Conservation (phyloP, 345 rosid species). For the Citrus cavaleriei region DNA sequence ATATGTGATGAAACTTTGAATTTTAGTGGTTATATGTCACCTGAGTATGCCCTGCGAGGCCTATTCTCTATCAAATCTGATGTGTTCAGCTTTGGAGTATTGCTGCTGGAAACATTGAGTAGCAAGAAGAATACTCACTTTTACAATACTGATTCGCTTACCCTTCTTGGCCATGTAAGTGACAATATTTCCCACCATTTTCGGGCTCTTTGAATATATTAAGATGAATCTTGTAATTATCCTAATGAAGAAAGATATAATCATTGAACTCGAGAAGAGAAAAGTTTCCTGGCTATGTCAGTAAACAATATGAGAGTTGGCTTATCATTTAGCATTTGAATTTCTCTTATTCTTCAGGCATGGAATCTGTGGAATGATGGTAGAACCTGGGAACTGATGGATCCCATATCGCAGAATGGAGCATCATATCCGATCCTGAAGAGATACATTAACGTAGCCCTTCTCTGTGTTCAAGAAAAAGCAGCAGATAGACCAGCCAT, state of each 20-base stretch:
- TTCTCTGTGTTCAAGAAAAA: slow-evolving; percentile 17
- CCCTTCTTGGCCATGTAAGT: slow-evolving; percentile 17
- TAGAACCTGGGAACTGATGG: too few species aligned
- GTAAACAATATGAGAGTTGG: too few species aligned
- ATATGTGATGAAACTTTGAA: background rate
- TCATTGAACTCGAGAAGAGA: background rate
- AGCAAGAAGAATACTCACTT: slow-evolving; percentile 7
- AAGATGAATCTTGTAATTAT: background rate
- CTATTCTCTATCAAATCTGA: background rate
- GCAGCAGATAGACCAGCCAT: slow-evolving; percentile 31
- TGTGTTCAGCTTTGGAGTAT: slow-evolving; percentile 2
- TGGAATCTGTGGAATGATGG: too few species aligned
- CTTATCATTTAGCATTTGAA: background rate
- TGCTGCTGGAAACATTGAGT: slow-evolving; percentile 1
- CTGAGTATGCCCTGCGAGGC: slow-evolving; percentile 1
- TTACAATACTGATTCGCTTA: slow-evolving; percentile 6
- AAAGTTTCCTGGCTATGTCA: too few species aligned
- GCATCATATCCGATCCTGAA: too few species aligned
- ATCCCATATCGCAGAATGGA: too few species aligned
- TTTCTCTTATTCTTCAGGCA: too few species aligned
- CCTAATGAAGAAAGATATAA: background rate
- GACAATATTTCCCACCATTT: background rate
- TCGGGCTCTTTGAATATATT: background rate
- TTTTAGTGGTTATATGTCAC: slow-evolving; percentile 12
- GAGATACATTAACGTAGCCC: background rate